A percentile compares a stretch with the other conserved stretches of the same genome.
Evolutionary conservation across 805 yeast genomes (phyloP).

Genomic region (Maudiozyma turicensis): DNA sequence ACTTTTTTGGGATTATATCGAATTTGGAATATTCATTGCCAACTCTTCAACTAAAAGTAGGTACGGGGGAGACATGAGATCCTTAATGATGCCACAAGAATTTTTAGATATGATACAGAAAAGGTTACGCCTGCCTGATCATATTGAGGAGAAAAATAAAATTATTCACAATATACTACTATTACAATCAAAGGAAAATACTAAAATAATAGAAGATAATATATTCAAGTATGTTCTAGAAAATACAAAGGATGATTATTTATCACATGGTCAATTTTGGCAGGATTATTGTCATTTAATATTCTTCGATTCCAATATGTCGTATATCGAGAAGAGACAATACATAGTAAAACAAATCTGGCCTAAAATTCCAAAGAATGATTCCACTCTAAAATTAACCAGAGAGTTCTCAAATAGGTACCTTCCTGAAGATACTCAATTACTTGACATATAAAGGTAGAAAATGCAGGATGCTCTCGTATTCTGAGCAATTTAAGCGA

Average conservation of each 20-base stretch:
- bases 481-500: too few species aligned
- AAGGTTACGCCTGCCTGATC: slow-evolving; percentile 12
- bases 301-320: slow-evolving; percentile 16
- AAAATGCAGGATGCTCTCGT: too few species aligned
- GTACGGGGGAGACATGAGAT: slow-evolving; percentile 6
- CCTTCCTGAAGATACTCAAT: slow-evolving; percentile 19
- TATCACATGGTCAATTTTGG: slow-evolving; percentile 22
- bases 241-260: slow-evolving; percentile 12
- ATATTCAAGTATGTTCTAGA: slow-evolving; percentile 16
- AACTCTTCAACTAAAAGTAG: slow-evolving; percentile 11
- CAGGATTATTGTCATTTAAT: slow-evolving; percentile 18
- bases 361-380: slow-evolving; percentile 11
- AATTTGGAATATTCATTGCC: slow-evolving; percentile 15
- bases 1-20: slow-evolving; percentile 26
- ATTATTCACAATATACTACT: slow-evolving; percentile 16
- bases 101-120: slow-evolving; percentile 11
- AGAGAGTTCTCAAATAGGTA: slow-evolving; percentile 17
- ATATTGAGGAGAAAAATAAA: slow-evolving; percentile 12
- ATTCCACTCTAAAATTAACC: slow-evolving; percentile 1
- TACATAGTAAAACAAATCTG: slow-evolving; percentile 15
- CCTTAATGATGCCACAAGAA: slow-evolving; percentile 4
- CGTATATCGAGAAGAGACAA: slow-evolving; percentile 21
- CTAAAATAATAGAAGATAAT: slow-evolving; percentile 12
- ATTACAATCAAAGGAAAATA: slow-evolving; percentile 18
- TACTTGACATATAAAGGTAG: too few species aligned